Base-by-base conservation (phyloP, 2,329 filamentous ascomycete species). In the Microdochium trichocladiopsis region DNA sequence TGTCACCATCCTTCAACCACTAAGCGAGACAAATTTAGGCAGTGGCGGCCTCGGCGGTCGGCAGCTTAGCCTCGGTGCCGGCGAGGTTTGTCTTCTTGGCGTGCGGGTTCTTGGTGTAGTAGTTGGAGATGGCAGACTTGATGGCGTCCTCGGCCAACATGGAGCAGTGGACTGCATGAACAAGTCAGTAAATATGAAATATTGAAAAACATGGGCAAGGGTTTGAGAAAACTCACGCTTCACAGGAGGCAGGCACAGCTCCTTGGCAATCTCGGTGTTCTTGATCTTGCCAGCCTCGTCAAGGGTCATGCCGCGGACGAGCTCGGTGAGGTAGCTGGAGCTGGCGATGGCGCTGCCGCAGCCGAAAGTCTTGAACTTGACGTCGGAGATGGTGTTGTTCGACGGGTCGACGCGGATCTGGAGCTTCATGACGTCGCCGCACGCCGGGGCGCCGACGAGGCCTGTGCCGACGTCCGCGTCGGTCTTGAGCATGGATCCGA, bases 211-310 rank as follows among this genome's bases (percentile, higher is more conserved):
- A 10, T n/a, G 12, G 22, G 28, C 14, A 8, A 14, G 49, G 24
- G 78, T 31, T 14, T 14, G 14, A 36, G 21, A 47, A 43, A 31
- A 61, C 82, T 74, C 70, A 87, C 85, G 67, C 71, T 91, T 90
- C 53, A 93, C 87, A 52, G 88, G 88, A 31, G 88, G 88, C 64
- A 89, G 70, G 63, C 87, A 91, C 55, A 92, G 72, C 74, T 99
- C 95, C 78, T 95, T 95, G 36, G 94, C 94, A 67, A 99, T 99
- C 73, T 99, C 92, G 3, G 93, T 96, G 74, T 99, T 99, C 76
- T 90, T 87, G 63, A 99, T 89, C 74, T 88, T 87, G 51, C 86
- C 85, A 31, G 95, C 94, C 69, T 99, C 90, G 63, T 99, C 94
- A 59, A 99, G 73, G 14, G 87, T 95, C 93, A 97, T 99, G 55